phyloP scores from a whole-genome alignment of 1,139 yeast genomes.

The Debaryomycetaceae sp. region DNA sequence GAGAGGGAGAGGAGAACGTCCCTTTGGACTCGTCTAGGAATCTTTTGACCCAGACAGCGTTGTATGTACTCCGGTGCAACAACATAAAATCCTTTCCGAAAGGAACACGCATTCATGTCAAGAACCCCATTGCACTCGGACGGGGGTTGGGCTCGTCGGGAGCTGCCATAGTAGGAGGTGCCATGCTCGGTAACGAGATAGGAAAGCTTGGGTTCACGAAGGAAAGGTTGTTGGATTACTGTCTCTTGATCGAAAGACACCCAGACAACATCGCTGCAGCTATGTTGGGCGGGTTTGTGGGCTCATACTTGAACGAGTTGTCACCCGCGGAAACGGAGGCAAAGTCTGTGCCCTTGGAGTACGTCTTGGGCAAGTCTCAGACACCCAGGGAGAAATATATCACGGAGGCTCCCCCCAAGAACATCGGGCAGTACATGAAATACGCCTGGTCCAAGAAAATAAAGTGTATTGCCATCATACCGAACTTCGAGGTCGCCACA shows the following conservation, averaged over 20 bases:
- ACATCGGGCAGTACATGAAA: conserved; percentile 85
- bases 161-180: conserved; percentile 97
- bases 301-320: conserved; percentile 84
- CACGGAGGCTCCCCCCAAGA: conserved; percentile 59
- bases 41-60: conserved; percentile 87
- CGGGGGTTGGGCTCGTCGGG: conserved; percentile 98
- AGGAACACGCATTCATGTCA: conserved; percentile 80
- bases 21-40: conserved; percentile 76
- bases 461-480: conserved; percentile 87
- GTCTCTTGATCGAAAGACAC: conserved; percentile 95
- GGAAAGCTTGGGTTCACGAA: conserved; percentile 72
- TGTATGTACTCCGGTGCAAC: conserved; percentile 84
- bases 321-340: conserved; percentile 65
- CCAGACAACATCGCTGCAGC: conserved; percentile 99
- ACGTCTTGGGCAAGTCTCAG: conserved; percentile 68
- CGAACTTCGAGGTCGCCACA: conserved; percentile 90
- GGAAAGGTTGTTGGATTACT: conserved; percentile 85
- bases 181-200: conserved; percentile 81
- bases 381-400: conserved; percentile 54
- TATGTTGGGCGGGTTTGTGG: conserved; percentile 98
- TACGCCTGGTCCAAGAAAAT: conserved; percentile 80
- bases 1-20: conserved; percentile 72
- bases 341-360: conserved; percentile 79
- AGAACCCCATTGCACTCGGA: conserved; percentile 91
- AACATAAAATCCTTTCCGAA: conserved; percentile 69